Conservation (phyloP, 2,329 filamentous ascomycete genomes). For the Colletotrichum lupini region DNA sequence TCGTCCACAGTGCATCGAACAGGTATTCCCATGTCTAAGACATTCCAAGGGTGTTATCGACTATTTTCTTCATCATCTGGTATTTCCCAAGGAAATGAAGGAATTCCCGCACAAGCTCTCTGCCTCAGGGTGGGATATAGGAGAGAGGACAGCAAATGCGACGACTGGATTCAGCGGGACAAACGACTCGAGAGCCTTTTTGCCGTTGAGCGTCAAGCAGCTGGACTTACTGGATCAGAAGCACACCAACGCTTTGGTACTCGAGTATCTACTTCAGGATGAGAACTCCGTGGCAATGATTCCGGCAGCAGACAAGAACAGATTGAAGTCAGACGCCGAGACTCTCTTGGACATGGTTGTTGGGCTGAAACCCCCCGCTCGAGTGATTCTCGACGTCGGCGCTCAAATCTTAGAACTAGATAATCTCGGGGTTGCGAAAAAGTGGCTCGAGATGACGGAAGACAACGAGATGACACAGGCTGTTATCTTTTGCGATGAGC, state of each 20-base stretch:
- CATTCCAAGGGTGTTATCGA: slow-evolving; percentile 67
- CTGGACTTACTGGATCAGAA: slow-evolving; percentile 63
- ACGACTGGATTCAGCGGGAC: slow-evolving; percentile 79
- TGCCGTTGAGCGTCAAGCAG: slow-evolving; percentile 68
- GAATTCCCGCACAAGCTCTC: slow-evolving; percentile 74
- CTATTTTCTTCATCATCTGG: slow-evolving; percentile 68
- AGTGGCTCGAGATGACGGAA: slow-evolving; percentile 59
- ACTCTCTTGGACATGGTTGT: slow-evolving; percentile 46
- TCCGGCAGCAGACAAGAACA: not conserved
- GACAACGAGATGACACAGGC: slow-evolving; percentile 47
- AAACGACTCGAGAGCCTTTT: slow-evolving; percentile 68
- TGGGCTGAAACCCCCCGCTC: slow-evolving; percentile 49
- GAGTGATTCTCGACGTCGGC: slow-evolving; percentile 77
- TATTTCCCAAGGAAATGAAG: slow-evolving; percentile 71
- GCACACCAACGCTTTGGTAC: slow-evolving; percentile 76
- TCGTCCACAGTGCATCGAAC: slow-evolving; percentile 52
- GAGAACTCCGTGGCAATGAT: slow-evolving; percentile 59
- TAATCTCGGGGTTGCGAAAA: slow-evolving; percentile 63
- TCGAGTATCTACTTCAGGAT: slow-evolving; percentile 65
- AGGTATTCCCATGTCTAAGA: slow-evolving; percentile 65
- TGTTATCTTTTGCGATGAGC: slow-evolving; percentile 67
- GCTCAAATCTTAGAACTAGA: slow-evolving; percentile 74
- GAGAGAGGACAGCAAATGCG: slow-evolving; percentile 53
- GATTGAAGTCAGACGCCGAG: slow-evolving; percentile 46
- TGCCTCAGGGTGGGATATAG: slow-evolving; percentile 76